A percentile compares a stretch with the other conserved stretches of the same genome.
These are phyloP conservation scores for Agrocybe praecox DNA, from an alignment of 768 basidiomycete genomes.

Conservation along the genomic window DNA sequence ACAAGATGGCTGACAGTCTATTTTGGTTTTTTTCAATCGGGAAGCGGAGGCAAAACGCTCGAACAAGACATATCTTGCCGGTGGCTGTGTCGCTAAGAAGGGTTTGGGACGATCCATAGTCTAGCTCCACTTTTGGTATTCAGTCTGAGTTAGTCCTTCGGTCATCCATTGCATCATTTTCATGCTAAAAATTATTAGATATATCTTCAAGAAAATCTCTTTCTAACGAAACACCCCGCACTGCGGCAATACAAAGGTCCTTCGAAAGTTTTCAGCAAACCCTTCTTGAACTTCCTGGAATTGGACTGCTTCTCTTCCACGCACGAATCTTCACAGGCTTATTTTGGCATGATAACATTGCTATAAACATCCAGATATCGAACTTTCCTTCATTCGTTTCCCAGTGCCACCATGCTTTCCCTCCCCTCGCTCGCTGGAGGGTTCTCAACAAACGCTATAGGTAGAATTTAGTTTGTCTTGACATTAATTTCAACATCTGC, in stretches of 20 bases:
- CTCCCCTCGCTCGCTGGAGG: neutral
- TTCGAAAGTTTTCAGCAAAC: neutral
- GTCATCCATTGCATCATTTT: conserved; percentile 23
- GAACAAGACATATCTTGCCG: neutral
- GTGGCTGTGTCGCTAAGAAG: neutral
- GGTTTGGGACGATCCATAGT: neutral
- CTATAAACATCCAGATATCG: neutral
- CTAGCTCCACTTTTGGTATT: neutral
- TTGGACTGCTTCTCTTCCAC: conserved; percentile 4
- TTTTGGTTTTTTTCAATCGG: neutral
- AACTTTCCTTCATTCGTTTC: neutral
- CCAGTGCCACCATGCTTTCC: conserved; percentile 1
- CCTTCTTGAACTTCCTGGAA: neutral
- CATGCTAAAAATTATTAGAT: neutral
- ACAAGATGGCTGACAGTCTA: neutral
- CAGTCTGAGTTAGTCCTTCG: neutral
- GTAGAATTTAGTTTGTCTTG: neutral
- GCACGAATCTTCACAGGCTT: conserved; percentile 23
- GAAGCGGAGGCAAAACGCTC: neutral
- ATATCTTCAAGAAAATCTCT: neutral
- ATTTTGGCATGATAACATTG: conserved; percentile 15
- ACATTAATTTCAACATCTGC: neutral
- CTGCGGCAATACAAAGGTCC: neutral
- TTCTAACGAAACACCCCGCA: neutral
- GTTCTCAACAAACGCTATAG: neutral